Evolutionary conservation across 495 filamentous ascomycete species (phyloP), one percentile per base, ranked within the genome.

Genomic region (Xylaria curta): DNA sequence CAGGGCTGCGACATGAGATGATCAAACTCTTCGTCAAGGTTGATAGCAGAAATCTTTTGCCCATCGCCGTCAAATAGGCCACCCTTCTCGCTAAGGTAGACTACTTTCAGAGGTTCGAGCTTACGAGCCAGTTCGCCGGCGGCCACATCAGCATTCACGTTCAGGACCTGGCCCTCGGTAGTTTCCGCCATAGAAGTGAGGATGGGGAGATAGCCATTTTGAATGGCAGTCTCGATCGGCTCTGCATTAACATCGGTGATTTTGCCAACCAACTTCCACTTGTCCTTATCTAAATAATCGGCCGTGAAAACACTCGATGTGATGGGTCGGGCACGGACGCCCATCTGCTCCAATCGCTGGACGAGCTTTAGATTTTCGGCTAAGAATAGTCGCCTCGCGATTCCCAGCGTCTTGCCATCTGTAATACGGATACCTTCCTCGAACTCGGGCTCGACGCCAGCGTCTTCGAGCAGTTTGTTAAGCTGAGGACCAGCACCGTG

Each of bases 121-220:
- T 93, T 89, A 62, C 93, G 90, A 49, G 96, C 96, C 62, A 99
- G 83, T 81, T 98, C 97, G 75, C 94, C 95, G 40, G 96, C 96
- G 33, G 95, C 95, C 61, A 98, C 94, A 81, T 99, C 96, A 64
- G 96, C 96, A 79, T 99, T 99, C 81, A 99, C 96, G 76, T 99
- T 99, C 58, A 99, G 86, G 21, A 98, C 91, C 83, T 98, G 96
- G 17, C 97, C 97, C 72, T 97, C 94, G 63, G 89, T 87, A 53
- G 92, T 94, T 85, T 98, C 97, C 12, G 95, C 97, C 92, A 98
- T 98, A 58, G 95, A 98, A 21, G 96, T 97, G 75, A 99, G 85
- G 73, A 99, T 95, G 38, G 96, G 96, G 19, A 99, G 87, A 77
- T 94, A 97, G 73, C 95, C 93, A 46, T 95, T 94, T 79, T 91